phyloP scores from a whole-genome alignment of 129 eudicot species.

The Artemisia annua region DNA sequence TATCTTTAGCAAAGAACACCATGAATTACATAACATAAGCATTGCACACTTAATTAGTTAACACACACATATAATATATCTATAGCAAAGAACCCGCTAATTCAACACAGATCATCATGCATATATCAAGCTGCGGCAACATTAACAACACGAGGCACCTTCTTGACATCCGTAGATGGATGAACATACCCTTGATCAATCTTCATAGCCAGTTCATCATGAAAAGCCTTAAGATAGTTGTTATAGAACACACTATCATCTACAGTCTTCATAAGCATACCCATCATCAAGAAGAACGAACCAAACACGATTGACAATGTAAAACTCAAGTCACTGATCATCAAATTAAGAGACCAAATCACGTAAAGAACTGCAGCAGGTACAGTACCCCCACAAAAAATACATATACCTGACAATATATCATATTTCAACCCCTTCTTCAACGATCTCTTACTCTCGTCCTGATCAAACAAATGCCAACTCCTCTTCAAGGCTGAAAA shows the following conservation, averaged over 20 bases:
- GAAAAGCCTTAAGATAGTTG: conserved; percentile 73
- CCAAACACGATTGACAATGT: conserved; percentile 35
- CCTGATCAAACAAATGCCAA: conserved; percentile 33
- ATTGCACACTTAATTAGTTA: no score
- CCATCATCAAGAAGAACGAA: conserved; percentile 39
- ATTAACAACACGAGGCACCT: conserved; percentile 26
- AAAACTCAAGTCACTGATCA: conserved; percentile 24
- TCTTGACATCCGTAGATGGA: conserved; percentile 58
- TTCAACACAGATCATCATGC: no score
- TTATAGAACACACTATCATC: conserved; percentile 57
- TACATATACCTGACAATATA: conserved; percentile 27
- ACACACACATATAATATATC: no score
- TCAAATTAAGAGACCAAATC: neutral
- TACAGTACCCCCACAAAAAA: conserved; percentile 18
- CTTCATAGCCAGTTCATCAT: conserved; percentile 42
- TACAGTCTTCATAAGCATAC: conserved; percentile 45
- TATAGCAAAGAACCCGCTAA: no score
- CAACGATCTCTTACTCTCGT: neutral
- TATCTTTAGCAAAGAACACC: no score
- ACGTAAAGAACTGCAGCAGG: conserved; percentile 23
- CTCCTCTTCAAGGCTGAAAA: conserved; percentile 46
- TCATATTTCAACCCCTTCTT: neutral
- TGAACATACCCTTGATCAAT: conserved; percentile 51
- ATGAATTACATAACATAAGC: no score
- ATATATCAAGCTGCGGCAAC: conserved; percentile 19